phyloP scores from a whole-genome alignment of 352 stramenopile genomes.

The Phytophthora macrochlamydospora region DNA sequence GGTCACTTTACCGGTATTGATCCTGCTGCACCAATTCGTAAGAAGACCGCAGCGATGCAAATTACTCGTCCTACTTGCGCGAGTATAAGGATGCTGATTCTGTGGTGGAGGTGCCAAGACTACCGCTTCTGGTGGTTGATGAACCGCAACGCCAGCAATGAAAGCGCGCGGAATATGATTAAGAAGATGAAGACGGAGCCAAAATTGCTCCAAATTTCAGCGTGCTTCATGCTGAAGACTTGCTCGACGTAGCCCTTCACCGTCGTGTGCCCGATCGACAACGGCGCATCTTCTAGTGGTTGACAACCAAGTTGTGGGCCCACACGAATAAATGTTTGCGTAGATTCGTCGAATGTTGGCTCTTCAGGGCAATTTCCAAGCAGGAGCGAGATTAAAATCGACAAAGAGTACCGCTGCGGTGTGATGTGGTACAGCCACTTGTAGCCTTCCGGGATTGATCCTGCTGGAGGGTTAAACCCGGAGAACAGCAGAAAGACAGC shows the following conservation, averaged over 20 bases:
- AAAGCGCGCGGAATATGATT: constrained; percentile 30
- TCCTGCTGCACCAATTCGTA: no score
- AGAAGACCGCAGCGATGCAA: no score
- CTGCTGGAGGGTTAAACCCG: constrained; percentile 51
- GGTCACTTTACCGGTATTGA: no score
- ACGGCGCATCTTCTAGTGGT: constrained; percentile 28
- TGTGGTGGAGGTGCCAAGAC: background rate
- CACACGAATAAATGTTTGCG: constrained; percentile 17
- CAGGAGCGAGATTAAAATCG: constrained; percentile 22
- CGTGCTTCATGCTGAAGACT: constrained; percentile 19
- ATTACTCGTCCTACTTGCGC: background rate
- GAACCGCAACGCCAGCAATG: constrained; percentile 38
- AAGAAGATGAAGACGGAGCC: constrained; percentile 33
- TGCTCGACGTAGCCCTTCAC: constrained; percentile 38
- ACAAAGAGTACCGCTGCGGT: constrained; percentile 31
- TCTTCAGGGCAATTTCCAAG: constrained; percentile 29
- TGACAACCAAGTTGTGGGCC: constrained; percentile 34
- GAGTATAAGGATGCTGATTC: background rate
- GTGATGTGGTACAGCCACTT: constrained; percentile 46
- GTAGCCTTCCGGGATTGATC: constrained; percentile 37
- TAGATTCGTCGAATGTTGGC: constrained; percentile 18
- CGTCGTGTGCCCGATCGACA: constrained; percentile 22
- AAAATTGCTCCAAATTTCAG: constrained; percentile 32
- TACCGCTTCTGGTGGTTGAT: constrained; percentile 49
- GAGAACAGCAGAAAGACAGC: constrained; percentile 61